Evolutionary conservation across 2,329 filamentous ascomycete species (phyloP), one percentile per base, ranked within the genome.

Genomic region (Dothistroma septosporum): DNA sequence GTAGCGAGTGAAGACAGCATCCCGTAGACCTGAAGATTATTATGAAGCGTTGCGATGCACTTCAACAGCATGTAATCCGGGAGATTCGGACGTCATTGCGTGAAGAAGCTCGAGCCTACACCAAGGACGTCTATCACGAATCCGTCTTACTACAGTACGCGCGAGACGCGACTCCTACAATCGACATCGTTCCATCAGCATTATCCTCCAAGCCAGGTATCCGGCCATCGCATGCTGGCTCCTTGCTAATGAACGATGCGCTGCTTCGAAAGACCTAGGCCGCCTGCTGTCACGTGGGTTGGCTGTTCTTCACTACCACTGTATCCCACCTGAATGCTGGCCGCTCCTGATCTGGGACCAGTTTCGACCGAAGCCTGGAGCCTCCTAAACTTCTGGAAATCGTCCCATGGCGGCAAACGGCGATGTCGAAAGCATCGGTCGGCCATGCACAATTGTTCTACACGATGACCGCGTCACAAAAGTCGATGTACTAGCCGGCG

Each of bases 381-480:
- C 11, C 16, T 21, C 28, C 12, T 53, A 16, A 9, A 14, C 37
- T 46, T 12, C 22, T 48, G 2, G n/a, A 19, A 10, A 24, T 12
- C 21, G 21, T 41, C 55, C n/a, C 1, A 71, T 71, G 69, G 63
- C 65, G 2, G 50, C 56, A 21, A 64, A 67, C 8, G 55, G 62
- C 6, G 16, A 62, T n/a, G 41, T n/a, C n/a, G 41, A n/a, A 19
- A 28, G 12, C 47, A 24, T 14, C 12, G 61, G 60, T 28, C 64
- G 66, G 57, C 49, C 65, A 10, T 74, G 72, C 63, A 71, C 69
- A 1, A 64, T 74, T n/a, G 70, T 73, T 7, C 64, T 74, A 1
- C 72, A 74, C 61, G 70, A 74, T 61, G 69, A 72, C 46, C 61
- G 65, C 28, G 62, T 72, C 8, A 72, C 71, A 0, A 48, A 53